Conservation (phyloP, 2,329 filamentous ascomycete genomes). For the Thermomyces lanuginosus region DNA sequence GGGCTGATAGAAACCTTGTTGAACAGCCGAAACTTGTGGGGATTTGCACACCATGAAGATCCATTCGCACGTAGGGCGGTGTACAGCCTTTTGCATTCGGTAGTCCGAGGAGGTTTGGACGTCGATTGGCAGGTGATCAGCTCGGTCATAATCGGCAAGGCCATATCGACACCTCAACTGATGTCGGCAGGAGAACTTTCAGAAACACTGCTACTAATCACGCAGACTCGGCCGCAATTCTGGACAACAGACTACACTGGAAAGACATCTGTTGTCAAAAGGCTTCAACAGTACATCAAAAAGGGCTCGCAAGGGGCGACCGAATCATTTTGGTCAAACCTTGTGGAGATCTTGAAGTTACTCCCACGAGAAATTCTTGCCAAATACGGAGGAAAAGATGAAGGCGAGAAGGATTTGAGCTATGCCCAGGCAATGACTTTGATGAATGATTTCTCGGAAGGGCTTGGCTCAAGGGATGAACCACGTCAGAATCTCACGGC, state of each 20-base stretch:
- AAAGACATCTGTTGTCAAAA: constrained; percentile 39
- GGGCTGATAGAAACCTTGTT: constrained; percentile 52
- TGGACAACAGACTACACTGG: constrained; percentile 54
- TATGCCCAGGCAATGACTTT: constrained; percentile 43
- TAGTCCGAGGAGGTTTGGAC: constrained; percentile 32
- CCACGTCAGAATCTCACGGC: constrained; percentile 47
- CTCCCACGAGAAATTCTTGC: constrained; percentile 37
- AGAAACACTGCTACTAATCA: constrained; percentile 49
- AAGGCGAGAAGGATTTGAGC: constrained; percentile 9
- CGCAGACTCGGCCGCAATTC: constrained; percentile 45
- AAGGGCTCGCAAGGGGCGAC: constrained; percentile 70
- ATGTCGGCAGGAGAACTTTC: constrained; percentile 60
- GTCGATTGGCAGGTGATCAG: constrained; percentile 51
- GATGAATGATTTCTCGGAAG: constrained; percentile 50
- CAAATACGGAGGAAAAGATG: constrained; percentile 11
- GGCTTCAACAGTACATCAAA: constrained; percentile 57
- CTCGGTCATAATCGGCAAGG: constrained; percentile 56
- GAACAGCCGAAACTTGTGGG: constrained; percentile 44
- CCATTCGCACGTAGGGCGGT: constrained; percentile 40
- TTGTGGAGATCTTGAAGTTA: constrained; percentile 44
- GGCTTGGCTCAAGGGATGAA: constrained; percentile 60
- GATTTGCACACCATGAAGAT: constrained; percentile 40
- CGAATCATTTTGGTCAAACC: constrained; percentile 53
- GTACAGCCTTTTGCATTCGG: constrained; percentile 40
- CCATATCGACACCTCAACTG: constrained; percentile 53